A percentile compares a stretch with the other conserved stretches of the same genome.
Conservation (phyloP, 257 asterid species). For the Salvia hispanica region DNA sequence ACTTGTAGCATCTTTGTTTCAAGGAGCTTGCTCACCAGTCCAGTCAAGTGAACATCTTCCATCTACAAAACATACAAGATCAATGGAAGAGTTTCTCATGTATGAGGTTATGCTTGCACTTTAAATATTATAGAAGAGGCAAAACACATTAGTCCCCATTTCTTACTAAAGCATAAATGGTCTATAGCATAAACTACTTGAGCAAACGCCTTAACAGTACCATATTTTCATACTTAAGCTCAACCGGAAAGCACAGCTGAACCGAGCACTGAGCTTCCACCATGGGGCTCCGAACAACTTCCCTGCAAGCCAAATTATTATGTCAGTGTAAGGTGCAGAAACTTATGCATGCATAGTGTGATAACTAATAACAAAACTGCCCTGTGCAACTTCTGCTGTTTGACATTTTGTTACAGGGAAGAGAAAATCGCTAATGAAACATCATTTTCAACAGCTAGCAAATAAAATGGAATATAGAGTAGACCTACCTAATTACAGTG, state of each 20-base stretch:
- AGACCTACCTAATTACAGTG: conserved; percentile 62
- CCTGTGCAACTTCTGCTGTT: conserved; percentile 4
- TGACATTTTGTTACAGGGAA: conserved; percentile 13
- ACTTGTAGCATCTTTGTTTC: conserved; percentile 89
- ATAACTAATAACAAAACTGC: conserved; percentile 3
- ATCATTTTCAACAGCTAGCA: conserved; percentile 22
- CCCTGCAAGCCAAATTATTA: conserved; percentile 55
- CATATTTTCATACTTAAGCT: conserved; percentile 77
- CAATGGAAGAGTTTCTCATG: conserved; percentile 11
- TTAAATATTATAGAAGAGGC: not conserved
- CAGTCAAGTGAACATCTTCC: conserved; percentile 90
- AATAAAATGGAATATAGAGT: conserved; percentile 23
- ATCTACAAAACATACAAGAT: conserved; percentile 47
- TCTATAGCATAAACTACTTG: conserved; percentile 7
- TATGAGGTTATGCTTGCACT: conserved; percentile 5
- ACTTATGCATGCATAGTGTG: not conserved
- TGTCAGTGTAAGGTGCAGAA: conserved; percentile 26
- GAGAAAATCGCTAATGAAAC: conserved; percentile 17
- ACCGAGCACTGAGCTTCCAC: conserved; percentile 98
- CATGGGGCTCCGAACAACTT: conserved; percentile 92
- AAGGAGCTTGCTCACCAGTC: conserved; percentile 88
- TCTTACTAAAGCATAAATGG: conserved; percentile 22
- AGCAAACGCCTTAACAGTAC: conserved; percentile 39
- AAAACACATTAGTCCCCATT: conserved; percentile 1
- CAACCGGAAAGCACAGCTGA: conserved; percentile 92